Conservation (phyloP, 2,329 filamentous ascomycete species). For the Aspergillus eucalypticola region DNA sequence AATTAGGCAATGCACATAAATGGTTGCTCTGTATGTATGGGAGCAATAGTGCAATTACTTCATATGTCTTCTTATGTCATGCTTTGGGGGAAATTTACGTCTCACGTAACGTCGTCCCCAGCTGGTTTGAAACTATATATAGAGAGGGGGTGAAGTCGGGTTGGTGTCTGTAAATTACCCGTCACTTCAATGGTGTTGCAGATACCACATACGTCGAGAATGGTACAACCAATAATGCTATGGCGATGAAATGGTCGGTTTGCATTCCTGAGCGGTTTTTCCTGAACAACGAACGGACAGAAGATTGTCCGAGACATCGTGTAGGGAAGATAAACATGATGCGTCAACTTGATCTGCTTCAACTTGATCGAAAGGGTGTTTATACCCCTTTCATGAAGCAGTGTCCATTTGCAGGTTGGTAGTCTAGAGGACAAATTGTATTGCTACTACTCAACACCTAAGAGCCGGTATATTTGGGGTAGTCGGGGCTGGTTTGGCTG, state of each 20-base stretch:
- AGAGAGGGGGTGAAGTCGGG: neutral
- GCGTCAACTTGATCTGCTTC: neutral
- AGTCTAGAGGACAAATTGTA: too few species aligned
- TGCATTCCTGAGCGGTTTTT: neutral
- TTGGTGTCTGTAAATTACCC: neutral
- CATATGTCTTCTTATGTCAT: neutral
- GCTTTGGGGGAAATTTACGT: neutral
- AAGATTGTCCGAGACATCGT: neutral
- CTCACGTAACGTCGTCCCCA: neutral
- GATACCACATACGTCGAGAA: neutral
- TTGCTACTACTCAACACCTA: too few species aligned
- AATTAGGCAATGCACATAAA: neutral
- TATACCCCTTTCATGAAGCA: neutral
- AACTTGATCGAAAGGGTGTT: too few species aligned
- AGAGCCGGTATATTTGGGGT: too few species aligned
- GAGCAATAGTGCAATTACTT: neutral
- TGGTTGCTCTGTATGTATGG: neutral
- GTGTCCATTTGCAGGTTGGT: too few species aligned
- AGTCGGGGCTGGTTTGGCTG: too few species aligned
- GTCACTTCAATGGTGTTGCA: neutral
- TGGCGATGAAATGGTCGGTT: neutral
- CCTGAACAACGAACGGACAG: neutral
- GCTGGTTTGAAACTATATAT: neutral
- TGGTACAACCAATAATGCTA: neutral
- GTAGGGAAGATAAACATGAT: neutral